Conservation (phyloP, 2,329 filamentous ascomycete species). For the Didymella exigua region DNA sequence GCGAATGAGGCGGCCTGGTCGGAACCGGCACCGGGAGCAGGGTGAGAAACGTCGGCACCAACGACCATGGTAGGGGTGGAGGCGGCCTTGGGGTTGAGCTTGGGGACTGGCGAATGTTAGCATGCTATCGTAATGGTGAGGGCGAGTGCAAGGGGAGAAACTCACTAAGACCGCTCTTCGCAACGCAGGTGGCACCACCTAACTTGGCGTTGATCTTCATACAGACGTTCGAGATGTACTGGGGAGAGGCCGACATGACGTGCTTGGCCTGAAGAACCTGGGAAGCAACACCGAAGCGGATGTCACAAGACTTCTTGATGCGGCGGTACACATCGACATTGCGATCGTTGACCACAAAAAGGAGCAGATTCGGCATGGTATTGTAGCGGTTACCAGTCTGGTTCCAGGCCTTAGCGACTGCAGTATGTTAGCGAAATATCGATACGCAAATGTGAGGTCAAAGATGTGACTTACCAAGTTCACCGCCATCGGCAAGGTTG, state of each 20-base stretch:
- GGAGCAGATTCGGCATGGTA: constrained; percentile 72
- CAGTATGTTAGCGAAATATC: neutral
- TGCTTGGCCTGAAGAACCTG: constrained; percentile 79
- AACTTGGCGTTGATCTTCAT: constrained; percentile 99
- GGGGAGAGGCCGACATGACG: constrained; percentile 70
- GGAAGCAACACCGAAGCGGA: constrained; percentile 79
- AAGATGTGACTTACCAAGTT: constrained; percentile 36
- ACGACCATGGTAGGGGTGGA: constrained; percentile 73
- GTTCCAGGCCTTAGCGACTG: constrained; percentile 63
- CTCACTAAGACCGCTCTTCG: constrained; percentile 45
- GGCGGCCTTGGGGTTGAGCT: constrained; percentile 20
- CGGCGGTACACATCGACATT: constrained; percentile 76
- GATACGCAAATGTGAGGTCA: no score
- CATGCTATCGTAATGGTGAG: neutral
- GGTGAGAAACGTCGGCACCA: constrained; percentile 89
- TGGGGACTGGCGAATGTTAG: constrained; percentile 2
- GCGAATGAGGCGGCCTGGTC: constrained; percentile 71
- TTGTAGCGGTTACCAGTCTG: constrained; percentile 60
- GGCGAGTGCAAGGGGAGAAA: neutral
- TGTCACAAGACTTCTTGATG: constrained; percentile 89
- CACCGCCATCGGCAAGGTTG: constrained; percentile 49
- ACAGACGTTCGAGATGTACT: constrained; percentile 91
- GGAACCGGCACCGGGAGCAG: constrained; percentile 62
- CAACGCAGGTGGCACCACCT: constrained; percentile 74
- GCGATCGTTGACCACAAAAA: constrained; percentile 77